These are phyloP conservation scores for Globisporangium rhizosaccharum DNA, from an alignment of 352 stramenopile species.

Conservation along the genomic window DNA sequence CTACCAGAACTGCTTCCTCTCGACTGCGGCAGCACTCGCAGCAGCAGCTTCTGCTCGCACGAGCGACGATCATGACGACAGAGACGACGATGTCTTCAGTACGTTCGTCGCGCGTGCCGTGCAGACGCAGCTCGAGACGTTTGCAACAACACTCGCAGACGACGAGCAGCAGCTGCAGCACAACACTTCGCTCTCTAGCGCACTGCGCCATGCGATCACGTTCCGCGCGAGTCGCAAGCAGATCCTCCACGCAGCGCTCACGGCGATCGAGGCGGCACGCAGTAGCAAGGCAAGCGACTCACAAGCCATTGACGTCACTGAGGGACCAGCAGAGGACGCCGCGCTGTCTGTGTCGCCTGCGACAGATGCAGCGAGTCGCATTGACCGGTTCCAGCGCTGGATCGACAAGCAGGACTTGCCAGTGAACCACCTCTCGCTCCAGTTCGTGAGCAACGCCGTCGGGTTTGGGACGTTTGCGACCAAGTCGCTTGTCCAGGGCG, in stretches of 20 bases:
- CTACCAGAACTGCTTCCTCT: slow-evolving; percentile 33
- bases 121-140: slow-evolving; percentile 19
- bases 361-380: slow-evolving; percentile 13
- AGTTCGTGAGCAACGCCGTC: slow-evolving; percentile 39
- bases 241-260: slow-evolving; percentile 29
- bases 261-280: slow-evolving; percentile 5
- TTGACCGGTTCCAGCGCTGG: slow-evolving; percentile 39
- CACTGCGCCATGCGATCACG: slow-evolving; percentile 19
- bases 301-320: neutral
- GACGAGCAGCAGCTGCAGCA: slow-evolving; percentile 17
- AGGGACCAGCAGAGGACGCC: neutral
- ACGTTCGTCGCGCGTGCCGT: slow-evolving; percentile 13
- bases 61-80: slow-evolving; percentile 3
- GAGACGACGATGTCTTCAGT: slow-evolving; percentile 5
- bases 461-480: slow-evolving; percentile 66
- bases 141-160: slow-evolving; percentile 33
- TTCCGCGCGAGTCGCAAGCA: slow-evolving; percentile 55
- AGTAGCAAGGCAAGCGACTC: neutral
- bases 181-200: neutral
- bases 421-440: slow-evolving; percentile 50
- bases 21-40: slow-evolving; percentile 4
- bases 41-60: neutral
- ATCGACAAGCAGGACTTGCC: slow-evolving; percentile 29
- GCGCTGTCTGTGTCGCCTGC: neutral
- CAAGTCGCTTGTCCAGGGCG: slow-evolving; percentile 36